These are phyloP conservation scores for Ploettnerulaceae sp. DNA, from an alignment of 2,329 filamentous ascomycete species.

Conservation along the genomic window DNA sequence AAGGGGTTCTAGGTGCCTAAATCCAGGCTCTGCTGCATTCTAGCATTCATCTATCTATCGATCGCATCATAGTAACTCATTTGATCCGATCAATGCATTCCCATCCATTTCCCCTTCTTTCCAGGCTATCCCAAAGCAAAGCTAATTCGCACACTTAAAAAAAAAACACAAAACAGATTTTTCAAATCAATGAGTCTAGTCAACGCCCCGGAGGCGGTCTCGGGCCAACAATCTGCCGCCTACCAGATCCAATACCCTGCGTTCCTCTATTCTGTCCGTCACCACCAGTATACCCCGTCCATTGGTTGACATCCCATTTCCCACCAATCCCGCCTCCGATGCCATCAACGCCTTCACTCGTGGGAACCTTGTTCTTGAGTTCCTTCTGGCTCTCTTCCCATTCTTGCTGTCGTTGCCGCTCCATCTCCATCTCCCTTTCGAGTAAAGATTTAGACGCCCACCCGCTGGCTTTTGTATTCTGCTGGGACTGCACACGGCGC, in stretches of 20 bases:
- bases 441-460: constrained; percentile 52
- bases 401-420: constrained; percentile 53
- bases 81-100: too few relatives aligned
- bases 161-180: too few relatives aligned
- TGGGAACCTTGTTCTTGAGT: constrained; percentile 45
- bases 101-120: too few relatives aligned
- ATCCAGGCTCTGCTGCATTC: too few relatives aligned
- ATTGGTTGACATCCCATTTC: constrained; percentile 55
- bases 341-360: constrained; percentile 50
- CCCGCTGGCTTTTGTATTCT: constrained; percentile 47
- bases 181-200: too few relatives aligned
- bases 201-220: constrained; percentile 53
- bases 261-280: constrained; percentile 66
- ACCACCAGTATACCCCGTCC: constrained; percentile 69
- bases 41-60: too few relatives aligned
- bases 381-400: constrained; percentile 71
- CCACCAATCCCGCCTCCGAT: constrained; percentile 62
- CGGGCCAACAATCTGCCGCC: constrained; percentile 76
- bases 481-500: constrained; percentile 42
- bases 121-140: background rate
- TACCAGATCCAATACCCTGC: constrained; percentile 62
- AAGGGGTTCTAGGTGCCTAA: too few relatives aligned
- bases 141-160: background rate
- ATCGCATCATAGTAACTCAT: too few relatives aligned
- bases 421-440: constrained; percentile 57